Evolutionary conservation across 176 grass and related monocot genomes (phyloP).

Genomic region (Leersia perrieri): DNA sequence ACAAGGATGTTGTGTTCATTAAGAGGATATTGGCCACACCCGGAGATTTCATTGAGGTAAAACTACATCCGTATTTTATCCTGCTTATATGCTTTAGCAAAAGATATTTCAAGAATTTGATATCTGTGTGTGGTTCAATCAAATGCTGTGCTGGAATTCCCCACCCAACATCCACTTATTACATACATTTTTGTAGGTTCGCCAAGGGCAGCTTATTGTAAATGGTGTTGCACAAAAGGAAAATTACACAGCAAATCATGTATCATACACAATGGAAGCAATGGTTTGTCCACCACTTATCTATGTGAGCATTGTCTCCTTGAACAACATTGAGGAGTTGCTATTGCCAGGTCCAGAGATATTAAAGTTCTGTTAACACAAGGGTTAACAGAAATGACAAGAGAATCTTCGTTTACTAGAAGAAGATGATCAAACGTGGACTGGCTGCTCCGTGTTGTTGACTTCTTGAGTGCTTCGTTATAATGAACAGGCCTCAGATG

Average conservation of each 20-base stretch:
- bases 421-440: slow-evolving; percentile 46
- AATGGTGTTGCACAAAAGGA: slow-evolving; percentile 49
- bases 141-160: background rate
- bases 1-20: slow-evolving; percentile 52
- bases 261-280: slow-evolving; percentile 44
- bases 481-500: slow-evolving; percentile 43
- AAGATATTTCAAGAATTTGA: background rate
- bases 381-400: slow-evolving; percentile 28
- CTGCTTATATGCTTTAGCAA: background rate
- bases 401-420: slow-evolving; percentile 26
- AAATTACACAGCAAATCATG: slow-evolving; percentile 24
- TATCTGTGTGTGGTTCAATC: background rate
- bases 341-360: slow-evolving; percentile 60
- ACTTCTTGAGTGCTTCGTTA: slow-evolving; percentile 50
- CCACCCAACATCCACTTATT: slow-evolving; percentile 14
- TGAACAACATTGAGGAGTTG: slow-evolving; percentile 68
- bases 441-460: slow-evolving; percentile 68
- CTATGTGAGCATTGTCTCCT: slow-evolving; percentile 53
- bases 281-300: slow-evolving; percentile 44
- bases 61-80: background rate
- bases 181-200: slow-evolving; percentile 22
- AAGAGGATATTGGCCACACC: slow-evolving; percentile 53
- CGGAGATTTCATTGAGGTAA: slow-evolving; percentile 58
- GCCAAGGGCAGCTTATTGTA: slow-evolving; percentile 43
- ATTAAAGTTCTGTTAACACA: slow-evolving; percentile 40